Conservation (phyloP, 2,329 filamentous ascomycete species). For the Westerdykella sp. region DNA sequence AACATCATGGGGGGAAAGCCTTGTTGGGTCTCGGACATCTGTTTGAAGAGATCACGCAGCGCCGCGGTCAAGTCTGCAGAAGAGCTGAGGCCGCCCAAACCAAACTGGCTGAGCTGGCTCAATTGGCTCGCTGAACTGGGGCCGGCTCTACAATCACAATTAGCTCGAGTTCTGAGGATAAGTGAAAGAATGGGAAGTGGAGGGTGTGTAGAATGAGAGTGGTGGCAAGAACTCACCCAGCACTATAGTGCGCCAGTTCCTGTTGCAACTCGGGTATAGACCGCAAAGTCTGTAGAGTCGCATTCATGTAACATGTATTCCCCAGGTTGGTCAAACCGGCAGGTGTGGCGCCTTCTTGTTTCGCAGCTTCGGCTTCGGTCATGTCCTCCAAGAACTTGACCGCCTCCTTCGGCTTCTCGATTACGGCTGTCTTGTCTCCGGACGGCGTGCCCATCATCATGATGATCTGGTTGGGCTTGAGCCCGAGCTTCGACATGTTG, state of each 20-base stretch:
- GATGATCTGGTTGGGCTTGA: constrained; percentile 79
- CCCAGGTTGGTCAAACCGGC: constrained; percentile 87
- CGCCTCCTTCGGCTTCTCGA: constrained; percentile 67
- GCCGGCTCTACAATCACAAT: constrained; percentile 14
- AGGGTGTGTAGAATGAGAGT: neutral
- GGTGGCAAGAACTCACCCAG: constrained; percentile 23
- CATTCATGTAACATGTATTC: constrained; percentile 98
- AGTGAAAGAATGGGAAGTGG: neutral
- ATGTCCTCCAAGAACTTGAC: constrained; percentile 94
- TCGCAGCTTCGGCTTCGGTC: constrained; percentile 86
- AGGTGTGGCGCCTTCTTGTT: constrained; percentile 75
- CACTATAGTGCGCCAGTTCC: constrained; percentile 60
- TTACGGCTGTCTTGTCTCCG: constrained; percentile 53
- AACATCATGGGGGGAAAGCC: constrained; percentile 81
- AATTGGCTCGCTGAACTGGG: constrained; percentile 30
- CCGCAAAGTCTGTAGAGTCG: constrained; percentile 85
- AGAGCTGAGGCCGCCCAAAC: constrained; percentile 52
- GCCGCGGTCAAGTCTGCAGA: constrained; percentile 68
- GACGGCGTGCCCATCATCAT: constrained; percentile 96
- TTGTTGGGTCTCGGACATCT: constrained; percentile 83
- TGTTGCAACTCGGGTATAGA: constrained; percentile 86
- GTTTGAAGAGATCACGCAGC: constrained; percentile 76
- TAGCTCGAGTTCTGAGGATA: neutral
- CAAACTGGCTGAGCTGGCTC: constrained; percentile 43
- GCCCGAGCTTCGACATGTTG: constrained; percentile 71